Evolutionary conservation across 768 basidiomycete species (phyloP).

Genomic region (Agrocybe pediades): DNA sequence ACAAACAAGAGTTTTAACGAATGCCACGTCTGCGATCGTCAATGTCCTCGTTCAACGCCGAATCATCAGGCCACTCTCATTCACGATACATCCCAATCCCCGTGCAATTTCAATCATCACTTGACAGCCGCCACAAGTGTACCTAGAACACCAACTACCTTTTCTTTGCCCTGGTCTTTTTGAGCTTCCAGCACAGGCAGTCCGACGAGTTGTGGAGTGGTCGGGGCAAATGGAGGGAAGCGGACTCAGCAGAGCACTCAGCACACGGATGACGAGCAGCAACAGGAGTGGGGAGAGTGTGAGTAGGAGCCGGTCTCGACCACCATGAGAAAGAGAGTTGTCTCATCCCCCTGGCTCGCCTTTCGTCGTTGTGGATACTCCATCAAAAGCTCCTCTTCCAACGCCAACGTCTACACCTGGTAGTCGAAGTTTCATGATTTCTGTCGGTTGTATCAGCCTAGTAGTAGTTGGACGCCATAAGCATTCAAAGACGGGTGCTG

Average conservation of each 20-base stretch:
- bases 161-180: conserved; percentile 1
- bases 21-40: conserved; percentile 4
- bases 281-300: background rate
- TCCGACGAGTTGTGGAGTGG: background rate
- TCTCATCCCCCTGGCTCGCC: background rate
- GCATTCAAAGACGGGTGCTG: conserved; percentile 51
- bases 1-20: background rate
- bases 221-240: background rate
- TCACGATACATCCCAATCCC: background rate
- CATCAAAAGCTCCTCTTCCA: background rate
- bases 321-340: background rate
- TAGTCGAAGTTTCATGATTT: conserved; percentile 56
- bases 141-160: background rate
- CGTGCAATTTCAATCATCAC: background rate
- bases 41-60: background rate
- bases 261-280: conserved; percentile 2
- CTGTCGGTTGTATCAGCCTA: conserved; percentile 64
- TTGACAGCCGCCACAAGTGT: background rate
- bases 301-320: background rate
- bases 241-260: conserved; percentile 1
- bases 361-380: background rate
- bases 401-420: conserved; percentile 15
- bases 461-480: conserved; percentile 61
- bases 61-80: background rate
- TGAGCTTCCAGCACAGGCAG: conserved; percentile 1